Evolutionary conservation across 2,329 filamentous ascomycete species (phyloP).

Genomic region (Juglanconis sp.): DNA sequence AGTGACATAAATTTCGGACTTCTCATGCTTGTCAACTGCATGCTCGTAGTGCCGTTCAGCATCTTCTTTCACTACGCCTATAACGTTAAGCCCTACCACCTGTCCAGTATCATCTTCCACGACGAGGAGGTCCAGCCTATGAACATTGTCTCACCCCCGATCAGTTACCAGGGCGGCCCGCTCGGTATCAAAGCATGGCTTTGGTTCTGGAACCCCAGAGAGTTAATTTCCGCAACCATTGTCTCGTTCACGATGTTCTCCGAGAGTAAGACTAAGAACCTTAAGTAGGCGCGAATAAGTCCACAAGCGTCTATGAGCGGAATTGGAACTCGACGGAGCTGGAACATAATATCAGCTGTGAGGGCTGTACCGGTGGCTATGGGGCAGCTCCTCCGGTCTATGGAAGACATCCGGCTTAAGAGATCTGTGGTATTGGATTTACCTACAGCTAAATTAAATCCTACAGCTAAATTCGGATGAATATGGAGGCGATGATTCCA

Average conservation of each 20-base stretch:
- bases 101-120: not conserved
- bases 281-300: not conserved
- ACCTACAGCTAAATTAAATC: too few species aligned
- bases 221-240: slow-evolving; percentile 12
- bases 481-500: too few species aligned
- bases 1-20: slow-evolving; percentile 25
- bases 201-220: slow-evolving; percentile 15
- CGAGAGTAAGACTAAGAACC: not conserved
- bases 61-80: slow-evolving; percentile 24
- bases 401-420: too few species aligned
- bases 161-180: slow-evolving; percentile 21
- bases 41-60: slow-evolving; percentile 25
- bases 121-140: slow-evolving; percentile 7
- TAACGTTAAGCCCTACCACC: slow-evolving; percentile 20
- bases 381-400: not conserved
- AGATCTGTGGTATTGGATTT: too few species aligned
- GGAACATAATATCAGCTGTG: not conserved
- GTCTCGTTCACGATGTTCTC: slow-evolving; percentile 6
- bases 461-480: too few species aligned
- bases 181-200: slow-evolving; percentile 18
- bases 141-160: slow-evolving; percentile 9
- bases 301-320: not conserved
- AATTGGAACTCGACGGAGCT: not conserved
- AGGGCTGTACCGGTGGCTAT: not conserved
- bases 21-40: slow-evolving; percentile 22